phyloP scores from a whole-genome alignment of 139 green algal species.

The Chlorella sorokiniana region DNA sequence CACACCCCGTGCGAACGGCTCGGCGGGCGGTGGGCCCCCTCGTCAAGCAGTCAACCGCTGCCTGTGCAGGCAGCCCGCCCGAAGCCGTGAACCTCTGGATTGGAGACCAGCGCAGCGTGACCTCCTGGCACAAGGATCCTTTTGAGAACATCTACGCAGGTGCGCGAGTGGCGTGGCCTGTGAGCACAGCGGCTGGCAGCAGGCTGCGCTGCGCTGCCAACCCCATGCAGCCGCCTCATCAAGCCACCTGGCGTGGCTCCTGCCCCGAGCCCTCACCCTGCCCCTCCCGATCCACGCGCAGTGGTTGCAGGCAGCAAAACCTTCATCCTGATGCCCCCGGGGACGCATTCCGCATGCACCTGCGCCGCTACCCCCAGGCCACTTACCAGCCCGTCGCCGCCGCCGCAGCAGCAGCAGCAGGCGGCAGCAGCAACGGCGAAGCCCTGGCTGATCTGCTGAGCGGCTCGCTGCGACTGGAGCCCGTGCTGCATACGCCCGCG shows the following conservation, averaged over 20 bases:
- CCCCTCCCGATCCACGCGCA: constrained; percentile 6
- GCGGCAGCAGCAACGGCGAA: not conserved
- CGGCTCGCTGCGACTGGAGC: constrained; percentile 7
- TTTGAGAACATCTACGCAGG: constrained; percentile 86
- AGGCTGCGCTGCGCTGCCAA: not conserved
- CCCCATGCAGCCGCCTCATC: not conserved
- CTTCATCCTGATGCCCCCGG: constrained; percentile 81
- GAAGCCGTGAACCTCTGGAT: constrained; percentile 85
- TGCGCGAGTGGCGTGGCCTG: not conserved
- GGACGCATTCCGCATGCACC: constrained; percentile 70
- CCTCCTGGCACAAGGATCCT: constrained; percentile 88
- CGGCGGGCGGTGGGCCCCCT: too few species aligned
- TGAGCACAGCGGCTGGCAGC: not conserved
- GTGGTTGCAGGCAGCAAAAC: constrained; percentile 78
- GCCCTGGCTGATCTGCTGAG: not conserved
- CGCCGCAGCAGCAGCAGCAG: not conserved
- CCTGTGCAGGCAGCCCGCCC: constrained; percentile 33
- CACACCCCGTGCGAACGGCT: too few species aligned
- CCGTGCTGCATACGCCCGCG: constrained; percentile 30
- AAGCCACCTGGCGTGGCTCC: not conserved
- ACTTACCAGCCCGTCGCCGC: constrained; percentile 6
- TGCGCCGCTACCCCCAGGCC: constrained; percentile 44
- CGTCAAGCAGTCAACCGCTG: not conserved
- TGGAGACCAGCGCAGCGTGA: constrained; percentile 74
- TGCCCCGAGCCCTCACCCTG: not conserved